Evolutionary conservation across 305 asterid genomes (phyloP).

Genomic region (Galium porrigens): DNA sequence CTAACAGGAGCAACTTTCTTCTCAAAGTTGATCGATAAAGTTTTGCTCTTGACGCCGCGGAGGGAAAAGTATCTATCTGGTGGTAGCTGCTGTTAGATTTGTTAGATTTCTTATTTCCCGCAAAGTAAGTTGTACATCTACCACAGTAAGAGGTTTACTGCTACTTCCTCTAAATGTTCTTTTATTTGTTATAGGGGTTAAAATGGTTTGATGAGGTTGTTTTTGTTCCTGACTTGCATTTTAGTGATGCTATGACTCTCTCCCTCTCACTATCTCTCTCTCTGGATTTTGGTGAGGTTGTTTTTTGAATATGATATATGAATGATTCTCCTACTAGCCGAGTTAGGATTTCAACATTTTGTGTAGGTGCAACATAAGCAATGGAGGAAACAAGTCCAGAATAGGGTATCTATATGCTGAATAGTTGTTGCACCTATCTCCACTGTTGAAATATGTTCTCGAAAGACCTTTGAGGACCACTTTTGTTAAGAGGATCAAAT

Average conservation of each 20-base stretch:
- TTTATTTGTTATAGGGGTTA: not conserved
- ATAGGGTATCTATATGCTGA: no score
- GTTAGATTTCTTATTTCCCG: slow-evolving; percentile 71
- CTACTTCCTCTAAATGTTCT: not conserved
- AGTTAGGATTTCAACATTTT: no score
- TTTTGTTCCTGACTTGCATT: not conserved
- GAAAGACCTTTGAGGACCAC: no score
- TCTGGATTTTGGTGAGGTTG: no score
- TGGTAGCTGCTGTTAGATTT: slow-evolving; percentile 86
- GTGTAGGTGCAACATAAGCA: no score
- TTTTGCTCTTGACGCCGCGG: slow-evolving; percentile 64
- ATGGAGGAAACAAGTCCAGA: no score
- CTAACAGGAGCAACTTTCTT: slow-evolving; percentile 76
- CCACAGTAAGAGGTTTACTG: not conserved
- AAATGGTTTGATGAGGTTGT: not conserved
- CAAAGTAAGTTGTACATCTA: slow-evolving; percentile 47
- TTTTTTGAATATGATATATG: no score
- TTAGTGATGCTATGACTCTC: not conserved
- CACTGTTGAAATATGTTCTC: no score
- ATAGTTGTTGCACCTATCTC: no score
- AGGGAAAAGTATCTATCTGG: slow-evolving; percentile 86
- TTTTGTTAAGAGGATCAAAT: not conserved
- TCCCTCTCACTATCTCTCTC: not conserved
- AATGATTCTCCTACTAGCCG: no score
- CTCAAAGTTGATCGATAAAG: slow-evolving; percentile 77